Conservation (phyloP, 257 asterid genomes). For the Solanum verrucosum region DNA sequence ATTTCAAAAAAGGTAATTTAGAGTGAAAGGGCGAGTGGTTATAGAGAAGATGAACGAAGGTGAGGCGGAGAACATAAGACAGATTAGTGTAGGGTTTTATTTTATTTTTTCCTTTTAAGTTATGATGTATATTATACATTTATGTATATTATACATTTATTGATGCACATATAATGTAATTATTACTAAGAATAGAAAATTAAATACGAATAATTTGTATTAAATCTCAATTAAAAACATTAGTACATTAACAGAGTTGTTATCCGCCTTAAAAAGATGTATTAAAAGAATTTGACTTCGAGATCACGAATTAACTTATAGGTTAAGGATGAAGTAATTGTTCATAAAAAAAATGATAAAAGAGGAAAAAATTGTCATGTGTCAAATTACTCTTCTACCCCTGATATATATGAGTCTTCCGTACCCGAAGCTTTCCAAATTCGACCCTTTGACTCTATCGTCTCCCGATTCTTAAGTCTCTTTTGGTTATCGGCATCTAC, state of each 20-base stretch:
- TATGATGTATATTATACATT: not conserved
- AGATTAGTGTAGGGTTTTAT: not conserved
- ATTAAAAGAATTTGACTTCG: not conserved
- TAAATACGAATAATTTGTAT: not conserved
- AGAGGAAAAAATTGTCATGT: not conserved
- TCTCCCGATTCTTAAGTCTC: not conserved
- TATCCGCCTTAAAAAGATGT: not conserved
- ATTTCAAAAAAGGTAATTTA: not conserved
- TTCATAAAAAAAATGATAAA: not conserved
- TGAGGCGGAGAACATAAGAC: not conserved
- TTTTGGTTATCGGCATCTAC: not conserved
- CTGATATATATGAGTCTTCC: not conserved
- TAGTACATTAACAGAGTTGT: too few species aligned
- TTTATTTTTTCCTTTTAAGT: not conserved
- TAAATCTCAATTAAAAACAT: not conserved
- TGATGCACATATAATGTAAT: not conserved
- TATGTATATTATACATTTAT: not conserved
- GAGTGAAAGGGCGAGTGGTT: not conserved
- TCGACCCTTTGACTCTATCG: slow-evolving; percentile 3
- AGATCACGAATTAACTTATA: not conserved
- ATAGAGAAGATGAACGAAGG: not conserved
- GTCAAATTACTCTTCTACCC: not conserved
- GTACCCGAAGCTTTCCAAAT: not conserved
- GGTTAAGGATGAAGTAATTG: not conserved
- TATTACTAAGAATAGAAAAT: not conserved